Evolutionary conservation across 495 filamentous ascomycete species (phyloP).

Genomic region (Penicillium turbatum): DNA sequence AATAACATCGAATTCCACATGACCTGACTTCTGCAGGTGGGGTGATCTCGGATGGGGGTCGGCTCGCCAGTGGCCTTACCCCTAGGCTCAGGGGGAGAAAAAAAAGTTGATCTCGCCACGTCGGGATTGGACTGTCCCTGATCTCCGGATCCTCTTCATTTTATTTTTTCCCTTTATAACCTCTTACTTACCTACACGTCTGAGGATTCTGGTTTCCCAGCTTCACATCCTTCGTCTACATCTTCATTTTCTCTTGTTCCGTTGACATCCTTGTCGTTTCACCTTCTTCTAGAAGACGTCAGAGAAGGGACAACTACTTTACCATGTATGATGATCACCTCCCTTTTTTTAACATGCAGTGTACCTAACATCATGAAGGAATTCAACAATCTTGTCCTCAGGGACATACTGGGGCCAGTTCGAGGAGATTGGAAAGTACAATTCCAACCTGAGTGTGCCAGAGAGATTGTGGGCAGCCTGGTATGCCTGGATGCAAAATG

Average conservation of each 20-base stretch:
- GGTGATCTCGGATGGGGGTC: constrained; percentile 28
- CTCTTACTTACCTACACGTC: background rate
- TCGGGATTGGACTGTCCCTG: constrained; percentile 26
- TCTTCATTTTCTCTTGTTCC: background rate
- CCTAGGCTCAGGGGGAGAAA: constrained; percentile 22
- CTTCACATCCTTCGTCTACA: background rate
- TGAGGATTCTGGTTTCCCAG: background rate
- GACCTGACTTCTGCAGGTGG: constrained; percentile 14
- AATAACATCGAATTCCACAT: constrained; percentile 13
- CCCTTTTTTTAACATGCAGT: background rate
- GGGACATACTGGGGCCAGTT: constrained; percentile 75
- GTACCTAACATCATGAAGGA: constrained; percentile 34
- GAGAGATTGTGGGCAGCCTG: constrained; percentile 90
- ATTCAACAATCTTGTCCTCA: constrained; percentile 52
- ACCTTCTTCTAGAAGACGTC: background rate
- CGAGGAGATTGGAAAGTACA: constrained; percentile 81
- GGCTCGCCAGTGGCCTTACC: constrained; percentile 40
- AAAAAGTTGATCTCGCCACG: constrained; percentile 39
- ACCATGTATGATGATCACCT: constrained; percentile 5
- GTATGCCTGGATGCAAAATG: constrained; percentile 99
- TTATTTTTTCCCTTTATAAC: constrained; percentile 1
- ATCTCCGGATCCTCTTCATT: background rate
- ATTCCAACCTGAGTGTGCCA: constrained; percentile 76
- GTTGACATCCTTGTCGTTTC: background rate
- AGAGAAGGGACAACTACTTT: background rate